These are phyloP conservation scores for Rhodofomes roseus DNA, from an alignment of 1,284 basidiomycete genomes.

Conservation along the genomic window DNA sequence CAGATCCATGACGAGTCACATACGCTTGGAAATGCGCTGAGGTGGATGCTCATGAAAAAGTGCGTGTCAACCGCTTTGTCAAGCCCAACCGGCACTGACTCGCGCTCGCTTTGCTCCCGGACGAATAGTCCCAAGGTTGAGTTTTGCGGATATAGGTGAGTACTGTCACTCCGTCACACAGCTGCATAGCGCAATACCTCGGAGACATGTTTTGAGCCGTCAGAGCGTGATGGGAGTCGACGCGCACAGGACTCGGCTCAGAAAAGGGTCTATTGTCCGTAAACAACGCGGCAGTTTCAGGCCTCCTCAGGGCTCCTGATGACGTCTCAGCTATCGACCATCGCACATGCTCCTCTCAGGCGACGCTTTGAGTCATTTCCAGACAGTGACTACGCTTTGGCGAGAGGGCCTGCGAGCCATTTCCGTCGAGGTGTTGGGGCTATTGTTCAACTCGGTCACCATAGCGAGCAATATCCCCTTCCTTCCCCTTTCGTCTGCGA, in stretches of 20 bases:
- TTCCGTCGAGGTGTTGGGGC: background rate
- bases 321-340: background rate
- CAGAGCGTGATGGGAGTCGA: background rate
- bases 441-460: background rate
- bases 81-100: background rate
- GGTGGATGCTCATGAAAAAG: constrained; percentile 99
- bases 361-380: background rate
- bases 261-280: background rate
- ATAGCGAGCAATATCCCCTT: background rate
- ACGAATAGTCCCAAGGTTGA: constrained; percentile 87
- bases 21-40: constrained; percentile 90
- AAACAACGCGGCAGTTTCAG: background rate
- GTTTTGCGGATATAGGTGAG: constrained; percentile 96
- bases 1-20: constrained; percentile 93
- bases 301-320: background rate
- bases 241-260: background rate
- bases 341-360: background rate
- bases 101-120: background rate
- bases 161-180: constrained; percentile 7
- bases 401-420: background rate
- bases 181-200: background rate
- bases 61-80: constrained; percentile 36
- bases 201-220: background rate
- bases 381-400: background rate
- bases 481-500: background rate